Conservation (phyloP, 495 filamentous ascomycete genomes). For the Platismatia glauca region DNA sequence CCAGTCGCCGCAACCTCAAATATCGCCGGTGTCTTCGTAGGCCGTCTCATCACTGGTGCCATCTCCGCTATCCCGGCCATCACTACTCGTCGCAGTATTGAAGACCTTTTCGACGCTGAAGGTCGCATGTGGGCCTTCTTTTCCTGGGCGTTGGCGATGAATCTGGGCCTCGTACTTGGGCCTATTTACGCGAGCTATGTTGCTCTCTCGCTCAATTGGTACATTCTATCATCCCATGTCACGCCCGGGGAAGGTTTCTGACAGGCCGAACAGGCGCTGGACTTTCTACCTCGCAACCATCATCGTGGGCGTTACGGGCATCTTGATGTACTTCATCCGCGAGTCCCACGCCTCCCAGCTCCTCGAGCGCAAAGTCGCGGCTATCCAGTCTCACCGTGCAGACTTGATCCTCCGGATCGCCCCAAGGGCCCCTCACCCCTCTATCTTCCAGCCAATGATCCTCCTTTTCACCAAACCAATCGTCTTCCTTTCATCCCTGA, state of each 20-base stretch:
- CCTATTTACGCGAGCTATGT: constrained; percentile 28
- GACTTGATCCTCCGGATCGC: neutral
- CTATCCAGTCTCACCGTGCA: neutral
- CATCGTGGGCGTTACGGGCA: neutral
- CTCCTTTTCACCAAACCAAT: neutral
- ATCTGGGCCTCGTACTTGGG: constrained; percentile 26
- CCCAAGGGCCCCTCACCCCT: neutral
- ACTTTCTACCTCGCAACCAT: constrained; percentile 22
- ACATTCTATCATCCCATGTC: neutral
- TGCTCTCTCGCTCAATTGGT: constrained; percentile 9
- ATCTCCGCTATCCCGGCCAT: constrained; percentile 29
- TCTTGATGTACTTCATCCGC: neutral
- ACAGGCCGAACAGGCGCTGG: constrained; percentile 20
- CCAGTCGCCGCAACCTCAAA: constrained; percentile 22
- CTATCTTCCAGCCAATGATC: neutral
- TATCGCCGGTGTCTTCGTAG: constrained; percentile 21
- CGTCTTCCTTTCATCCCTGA: neutral
- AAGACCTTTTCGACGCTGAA: constrained; percentile 29
- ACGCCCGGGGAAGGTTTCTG: neutral
- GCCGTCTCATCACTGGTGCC: constrained; percentile 28
- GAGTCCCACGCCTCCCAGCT: neutral
- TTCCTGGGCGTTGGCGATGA: constrained; percentile 25
- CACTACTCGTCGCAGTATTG: constrained; percentile 27
- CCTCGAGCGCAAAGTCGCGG: constrained; percentile 1
- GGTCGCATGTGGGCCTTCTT: constrained; percentile 28